phyloP scores from a whole-genome alignment of 75 land plant species.

The Ceratopteris richardii region DNA sequence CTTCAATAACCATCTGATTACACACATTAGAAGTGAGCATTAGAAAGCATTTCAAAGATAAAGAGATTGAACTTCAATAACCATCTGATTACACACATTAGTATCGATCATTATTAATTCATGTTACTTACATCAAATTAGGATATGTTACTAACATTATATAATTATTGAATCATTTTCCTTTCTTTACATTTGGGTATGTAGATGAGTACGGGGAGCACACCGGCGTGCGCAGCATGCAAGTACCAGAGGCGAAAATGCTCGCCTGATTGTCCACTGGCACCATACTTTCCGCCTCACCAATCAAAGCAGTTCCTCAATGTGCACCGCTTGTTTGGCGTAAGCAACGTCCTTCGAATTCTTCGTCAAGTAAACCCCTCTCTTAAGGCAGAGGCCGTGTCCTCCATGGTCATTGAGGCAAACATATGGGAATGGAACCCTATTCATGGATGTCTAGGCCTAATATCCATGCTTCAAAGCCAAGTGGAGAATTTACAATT shows the following conservation, averaged over 20 bases:
- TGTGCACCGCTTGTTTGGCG: constrained; percentile 56
- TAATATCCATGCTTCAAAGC: constrained; percentile 25
- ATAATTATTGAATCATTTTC: too few species aligned
- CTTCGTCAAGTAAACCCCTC: constrained; percentile 22
- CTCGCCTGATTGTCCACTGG: constrained; percentile 37
- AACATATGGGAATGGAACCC: constrained; percentile 41
- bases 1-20: too few species aligned
- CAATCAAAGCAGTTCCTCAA: constrained; percentile 36
- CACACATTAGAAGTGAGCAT: too few species aligned
- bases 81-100: too few species aligned
- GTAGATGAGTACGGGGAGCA: constrained; percentile 6
- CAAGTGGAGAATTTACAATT: constrained; percentile 18
- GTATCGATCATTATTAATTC: too few species aligned
- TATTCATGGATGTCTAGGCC: constrained; percentile 45
- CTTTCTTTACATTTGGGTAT: not conserved
- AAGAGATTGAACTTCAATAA: too few species aligned
- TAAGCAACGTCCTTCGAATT: constrained; percentile 46
- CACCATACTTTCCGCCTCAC: constrained; percentile 57
- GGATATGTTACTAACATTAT: too few species aligned
- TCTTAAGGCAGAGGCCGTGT: constrained; percentile 32
- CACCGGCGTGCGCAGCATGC: constrained; percentile 57
- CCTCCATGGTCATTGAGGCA: constrained; percentile 48
- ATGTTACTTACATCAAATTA: too few species aligned
- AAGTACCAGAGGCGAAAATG: constrained; percentile 52
- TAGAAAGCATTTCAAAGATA: too few species aligned